These are phyloP conservation scores for Euphorbia pulcherrima DNA, from an alignment of 345 rosid species.

Conservation along the genomic window DNA sequence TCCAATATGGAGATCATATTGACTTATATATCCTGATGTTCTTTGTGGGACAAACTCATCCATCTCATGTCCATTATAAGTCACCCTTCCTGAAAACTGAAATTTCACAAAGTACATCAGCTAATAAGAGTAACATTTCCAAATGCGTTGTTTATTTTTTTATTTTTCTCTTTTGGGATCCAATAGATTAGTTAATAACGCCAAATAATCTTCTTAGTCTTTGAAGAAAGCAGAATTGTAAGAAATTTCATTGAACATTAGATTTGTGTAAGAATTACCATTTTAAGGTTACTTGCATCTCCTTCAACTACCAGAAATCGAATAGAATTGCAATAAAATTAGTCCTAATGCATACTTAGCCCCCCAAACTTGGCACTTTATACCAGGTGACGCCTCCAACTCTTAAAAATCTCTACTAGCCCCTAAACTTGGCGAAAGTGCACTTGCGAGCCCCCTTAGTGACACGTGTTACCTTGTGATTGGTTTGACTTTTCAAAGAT, in stretches of 20 bases:
- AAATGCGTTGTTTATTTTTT: not conserved
- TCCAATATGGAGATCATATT: constrained; percentile 53
- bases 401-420: too few relatives aligned
- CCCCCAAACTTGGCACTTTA: too few relatives aligned
- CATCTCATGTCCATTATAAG: constrained; percentile 64
- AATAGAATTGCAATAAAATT: too few relatives aligned
- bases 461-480: too few relatives aligned
- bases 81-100: constrained; percentile 54
- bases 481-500: too few relatives aligned
- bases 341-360: too few relatives aligned
- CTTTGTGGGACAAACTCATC: constrained; percentile 62
- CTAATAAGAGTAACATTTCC: not conserved
- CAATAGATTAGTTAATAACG: not conserved
- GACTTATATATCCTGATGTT: constrained; percentile 57
- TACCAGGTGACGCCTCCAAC: too few relatives aligned
- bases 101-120: constrained; percentile 7
- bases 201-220: not conserved
- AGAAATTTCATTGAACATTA: too few relatives aligned
- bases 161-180: too few relatives aligned
- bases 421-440: too few relatives aligned
- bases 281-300: not conserved
- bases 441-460: too few relatives aligned
- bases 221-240: not conserved
- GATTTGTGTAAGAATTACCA: not conserved
- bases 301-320: too few relatives aligned